Percentiles rank a stretch among this genome's conserved stretches.
phyloP scores from a whole-genome alignment of 164 flowering plant genomes.

The Taxillus chinensis region DNA sequence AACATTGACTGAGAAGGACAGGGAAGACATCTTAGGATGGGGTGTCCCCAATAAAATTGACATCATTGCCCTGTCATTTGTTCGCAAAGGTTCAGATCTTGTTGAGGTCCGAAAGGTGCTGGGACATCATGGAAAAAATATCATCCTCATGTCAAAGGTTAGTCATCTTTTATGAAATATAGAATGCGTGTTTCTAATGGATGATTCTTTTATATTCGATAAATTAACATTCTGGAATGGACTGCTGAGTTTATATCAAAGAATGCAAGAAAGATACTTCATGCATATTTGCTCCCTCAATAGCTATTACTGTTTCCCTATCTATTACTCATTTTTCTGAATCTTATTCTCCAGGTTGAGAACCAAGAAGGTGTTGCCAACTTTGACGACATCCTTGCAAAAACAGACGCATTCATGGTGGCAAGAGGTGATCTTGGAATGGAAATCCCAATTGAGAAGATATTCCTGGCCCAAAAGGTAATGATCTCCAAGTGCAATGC shows the following conservation, averaged over 20 bases:
- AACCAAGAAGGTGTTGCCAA: slow-evolving; percentile 93
- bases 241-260: too few species aligned
- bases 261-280: too few species aligned
- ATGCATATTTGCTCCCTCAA: too few species aligned
- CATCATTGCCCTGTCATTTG: slow-evolving; percentile 44
- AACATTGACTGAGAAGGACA: slow-evolving; percentile 80
- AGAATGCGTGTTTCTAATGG: not conserved
- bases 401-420: slow-evolving; percentile 77
- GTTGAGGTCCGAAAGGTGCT: slow-evolving; percentile 53
- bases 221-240: too few species aligned
- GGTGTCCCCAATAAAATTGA: slow-evolving; percentile 40
- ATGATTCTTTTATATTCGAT: too few species aligned
- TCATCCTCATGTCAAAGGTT: slow-evolving; percentile 66
- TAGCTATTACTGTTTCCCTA: too few species aligned
- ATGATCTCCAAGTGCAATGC: slow-evolving; percentile 91
- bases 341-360: slow-evolving; percentile 45
- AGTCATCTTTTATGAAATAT: not conserved
- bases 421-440: slow-evolving; percentile 84
- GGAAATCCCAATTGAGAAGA: slow-evolving; percentile 86
- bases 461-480: slow-evolving; percentile 77
- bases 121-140: slow-evolving; percentile 45
- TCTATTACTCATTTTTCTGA: too few species aligned
- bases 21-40: slow-evolving; percentile 51
- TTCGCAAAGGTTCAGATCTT: slow-evolving; percentile 46
- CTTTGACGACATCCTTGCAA: slow-evolving; percentile 76